Percentiles rank a stretch among this genome's conserved stretches.
These are phyloP conservation scores for Conticribra weissflogii DNA, from an alignment of 108 stramenopile species.

Conservation along the genomic window DNA sequence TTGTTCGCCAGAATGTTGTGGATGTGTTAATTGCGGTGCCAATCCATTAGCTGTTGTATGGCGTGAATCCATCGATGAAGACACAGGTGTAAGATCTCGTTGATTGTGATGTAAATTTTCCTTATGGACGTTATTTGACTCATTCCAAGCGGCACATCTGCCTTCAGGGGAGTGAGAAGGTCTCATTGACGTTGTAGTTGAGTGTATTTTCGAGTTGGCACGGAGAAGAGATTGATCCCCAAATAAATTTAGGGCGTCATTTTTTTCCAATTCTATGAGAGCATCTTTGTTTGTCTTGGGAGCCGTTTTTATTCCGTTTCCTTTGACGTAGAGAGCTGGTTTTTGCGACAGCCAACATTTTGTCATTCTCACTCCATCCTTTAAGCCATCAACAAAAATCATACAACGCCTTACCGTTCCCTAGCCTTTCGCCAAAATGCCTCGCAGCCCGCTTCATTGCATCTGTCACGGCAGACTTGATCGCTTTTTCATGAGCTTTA, in stretches of 20 bases:
- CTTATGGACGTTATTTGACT: background rate
- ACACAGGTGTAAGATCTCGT: background rate
- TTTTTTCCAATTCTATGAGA: conserved; percentile 31
- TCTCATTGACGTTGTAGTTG: background rate
- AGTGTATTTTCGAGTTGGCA: conserved; percentile 1
- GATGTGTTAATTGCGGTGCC: background rate
- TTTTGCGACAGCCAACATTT: no score
- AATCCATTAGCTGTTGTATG: background rate
- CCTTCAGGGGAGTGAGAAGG: background rate
- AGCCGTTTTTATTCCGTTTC: conserved; percentile 39
- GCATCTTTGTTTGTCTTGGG: conserved; percentile 45
- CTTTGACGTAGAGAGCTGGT: conserved; percentile 51
- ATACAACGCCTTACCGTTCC: conserved; percentile 18
- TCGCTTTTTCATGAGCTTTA: conserved; percentile 51
- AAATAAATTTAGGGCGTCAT: conserved; percentile 41
- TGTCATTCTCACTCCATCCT: no score
- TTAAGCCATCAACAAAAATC: background rate
- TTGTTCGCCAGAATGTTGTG: background rate
- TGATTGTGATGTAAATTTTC: background rate
- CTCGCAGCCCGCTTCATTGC: conserved; percentile 55
- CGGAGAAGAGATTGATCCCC: conserved; percentile 37
- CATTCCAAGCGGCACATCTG: background rate
- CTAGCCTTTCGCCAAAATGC: conserved; percentile 53
- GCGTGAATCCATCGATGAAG: conserved; percentile 1
- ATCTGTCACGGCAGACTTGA: conserved; percentile 55